Percentiles rank a stretch among this genome's conserved stretches.
phyloP scores from a whole-genome alignment of 1,284 basidiomycete species.

The Papiliotrema fonsecae region DNA sequence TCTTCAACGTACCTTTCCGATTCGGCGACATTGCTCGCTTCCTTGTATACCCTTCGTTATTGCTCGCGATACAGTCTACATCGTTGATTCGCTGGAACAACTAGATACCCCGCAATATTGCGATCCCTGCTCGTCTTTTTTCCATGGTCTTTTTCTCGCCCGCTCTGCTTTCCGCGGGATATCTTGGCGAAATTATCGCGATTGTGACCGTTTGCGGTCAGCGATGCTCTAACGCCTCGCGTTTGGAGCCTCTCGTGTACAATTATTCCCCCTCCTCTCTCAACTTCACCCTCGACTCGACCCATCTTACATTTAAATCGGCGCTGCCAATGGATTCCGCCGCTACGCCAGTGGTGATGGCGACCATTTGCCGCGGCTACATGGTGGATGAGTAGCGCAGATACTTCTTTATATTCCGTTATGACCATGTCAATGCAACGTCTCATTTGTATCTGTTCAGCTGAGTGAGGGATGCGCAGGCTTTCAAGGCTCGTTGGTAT shows the following conservation, averaged over 20 bases:
- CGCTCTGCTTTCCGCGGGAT: neutral
- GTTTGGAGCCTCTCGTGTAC: neutral
- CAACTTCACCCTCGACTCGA: neutral
- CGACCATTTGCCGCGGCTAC: neutral
- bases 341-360: neutral
- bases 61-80: neutral
- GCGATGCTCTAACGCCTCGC: neutral
- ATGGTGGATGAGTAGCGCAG: neutral
- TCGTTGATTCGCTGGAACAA: neutral
- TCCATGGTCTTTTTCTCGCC: neutral
- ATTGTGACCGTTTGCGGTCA: neutral
- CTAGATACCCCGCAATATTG: too few species aligned
- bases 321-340: neutral
- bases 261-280: neutral
- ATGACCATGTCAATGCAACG: conserved; percentile 2
- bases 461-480: too few species aligned
- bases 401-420: neutral
- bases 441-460: neutral
- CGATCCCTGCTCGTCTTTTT: neutral
- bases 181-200: neutral
- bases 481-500: too few species aligned
- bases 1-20: neutral
- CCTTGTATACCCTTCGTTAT: neutral
- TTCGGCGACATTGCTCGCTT: too few species aligned
- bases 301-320: neutral